Conservation (phyloP, 257 asterid species). For the Plantago ovata region DNA sequence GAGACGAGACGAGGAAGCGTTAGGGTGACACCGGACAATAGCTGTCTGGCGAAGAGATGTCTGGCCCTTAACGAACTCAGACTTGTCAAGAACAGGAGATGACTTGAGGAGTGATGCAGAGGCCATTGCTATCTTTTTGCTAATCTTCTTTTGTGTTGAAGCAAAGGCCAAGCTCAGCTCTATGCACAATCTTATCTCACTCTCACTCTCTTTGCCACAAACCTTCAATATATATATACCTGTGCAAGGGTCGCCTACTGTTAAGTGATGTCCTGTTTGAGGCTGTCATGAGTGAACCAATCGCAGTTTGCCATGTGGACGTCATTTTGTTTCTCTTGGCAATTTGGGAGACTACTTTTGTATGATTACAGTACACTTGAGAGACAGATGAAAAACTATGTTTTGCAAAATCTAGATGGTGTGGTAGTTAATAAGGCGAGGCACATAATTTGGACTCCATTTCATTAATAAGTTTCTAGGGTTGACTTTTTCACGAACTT, state of each 20-base stretch:
- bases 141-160: constrained; percentile 1
- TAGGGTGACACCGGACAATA: constrained; percentile 44
- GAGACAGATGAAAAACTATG: too few species aligned
- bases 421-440: too few species aligned
- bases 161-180: constrained; percentile 7
- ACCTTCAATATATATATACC: constrained; percentile 28
- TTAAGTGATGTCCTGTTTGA: constrained; percentile 56
- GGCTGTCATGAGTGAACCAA: constrained; percentile 64
- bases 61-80: constrained; percentile 76
- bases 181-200: constrained; percentile 70
- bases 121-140: constrained; percentile 49
- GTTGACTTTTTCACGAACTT: too few species aligned
- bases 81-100: constrained; percentile 66
- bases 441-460: too few species aligned
- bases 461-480: too few species aligned
- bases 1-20: constrained; percentile 39
- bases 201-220: constrained; percentile 46
- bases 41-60: constrained; percentile 62
- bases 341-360: constrained; percentile 16
- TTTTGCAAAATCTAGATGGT: too few species aligned
- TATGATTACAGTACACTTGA: too few species aligned
- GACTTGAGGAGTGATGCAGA: constrained; percentile 85
- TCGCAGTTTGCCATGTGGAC: constrained; percentile 34
- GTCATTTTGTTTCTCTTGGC: constrained; percentile 36
- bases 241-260: constrained; percentile 14